These are phyloP conservation scores for Amoebophrya sp. DNA, from an alignment of 169 alveolate species.

Conservation along the genomic window DNA sequence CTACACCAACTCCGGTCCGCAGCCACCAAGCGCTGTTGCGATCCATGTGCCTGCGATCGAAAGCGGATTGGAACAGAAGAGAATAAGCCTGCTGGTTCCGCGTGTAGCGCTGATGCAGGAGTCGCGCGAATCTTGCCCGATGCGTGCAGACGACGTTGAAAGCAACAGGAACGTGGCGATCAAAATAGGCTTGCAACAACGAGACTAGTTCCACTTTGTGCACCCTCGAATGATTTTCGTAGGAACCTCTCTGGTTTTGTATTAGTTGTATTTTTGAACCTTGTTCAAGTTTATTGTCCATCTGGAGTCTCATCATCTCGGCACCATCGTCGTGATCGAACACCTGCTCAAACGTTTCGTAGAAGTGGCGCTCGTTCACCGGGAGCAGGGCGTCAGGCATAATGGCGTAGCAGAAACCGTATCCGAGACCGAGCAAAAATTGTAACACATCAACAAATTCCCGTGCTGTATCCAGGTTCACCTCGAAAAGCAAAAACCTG, in stretches of 20 bases:
- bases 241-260: too few species aligned
- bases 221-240: too few species aligned
- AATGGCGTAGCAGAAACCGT: neutral
- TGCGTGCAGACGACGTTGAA: neutral
- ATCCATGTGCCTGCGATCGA: neutral
- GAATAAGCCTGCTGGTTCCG: neutral
- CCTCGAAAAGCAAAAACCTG: neutral
- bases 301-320: neutral
- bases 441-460: neutral
- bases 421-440: neutral
- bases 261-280: too few species aligned
- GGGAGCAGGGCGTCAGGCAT: constrained; percentile 23
- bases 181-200: neutral
- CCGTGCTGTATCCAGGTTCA: neutral
- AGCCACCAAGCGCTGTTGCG: neutral
- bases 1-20: neutral
- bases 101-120: neutral
- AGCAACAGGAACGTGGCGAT: neutral
- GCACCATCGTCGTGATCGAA: neutral
- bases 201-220: neutral
- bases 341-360: neutral
- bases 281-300: neutral
- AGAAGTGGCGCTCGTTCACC: neutral
- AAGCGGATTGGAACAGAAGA: neutral
- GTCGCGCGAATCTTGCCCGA: neutral